Evolutionary conservation across 1,139 yeast genomes (phyloP).

Genomic region (Kluyveromyces marxianus): DNA sequence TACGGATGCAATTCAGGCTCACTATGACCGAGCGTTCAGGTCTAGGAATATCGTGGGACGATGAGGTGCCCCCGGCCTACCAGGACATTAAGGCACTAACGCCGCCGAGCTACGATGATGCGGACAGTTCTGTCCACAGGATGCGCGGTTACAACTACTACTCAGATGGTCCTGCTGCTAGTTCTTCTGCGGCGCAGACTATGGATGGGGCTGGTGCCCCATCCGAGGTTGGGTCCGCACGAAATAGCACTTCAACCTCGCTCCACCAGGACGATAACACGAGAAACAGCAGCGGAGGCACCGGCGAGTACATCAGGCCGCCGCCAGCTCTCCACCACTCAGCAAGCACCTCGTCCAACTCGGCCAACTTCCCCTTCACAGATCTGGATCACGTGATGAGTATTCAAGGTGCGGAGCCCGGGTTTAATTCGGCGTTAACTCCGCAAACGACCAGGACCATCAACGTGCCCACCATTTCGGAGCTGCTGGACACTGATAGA

Average conservation of each 20-base stretch:
- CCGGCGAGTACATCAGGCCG: slow-evolving; percentile 2
- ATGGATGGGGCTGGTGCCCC: too few species aligned
- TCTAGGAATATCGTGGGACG: slow-evolving; percentile 96
- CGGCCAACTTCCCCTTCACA: slow-evolving; percentile 22
- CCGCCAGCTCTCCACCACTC: slow-evolving; percentile 20
- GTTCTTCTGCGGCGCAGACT: too few species aligned
- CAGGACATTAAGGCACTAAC: slow-evolving; percentile 73
- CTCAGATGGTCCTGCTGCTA: too few species aligned
- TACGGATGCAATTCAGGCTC: slow-evolving; percentile 87
- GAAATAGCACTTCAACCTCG: too few species aligned
- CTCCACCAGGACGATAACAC: not conserved
- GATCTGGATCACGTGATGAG: slow-evolving; percentile 24
- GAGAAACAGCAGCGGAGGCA: not conserved
- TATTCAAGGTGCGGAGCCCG: slow-evolving; percentile 27
- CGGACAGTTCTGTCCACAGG: too few species aligned
- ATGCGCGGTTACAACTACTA: too few species aligned
- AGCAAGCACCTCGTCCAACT: slow-evolving; percentile 9
- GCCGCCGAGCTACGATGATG: slow-evolving; percentile 54
- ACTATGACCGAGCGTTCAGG: slow-evolving; percentile 85
- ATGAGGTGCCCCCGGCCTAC: slow-evolving; percentile 96
- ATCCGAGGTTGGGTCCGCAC: too few species aligned
- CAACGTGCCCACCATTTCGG: slow-evolving; percentile 18
- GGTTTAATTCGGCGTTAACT: slow-evolving; percentile 22
- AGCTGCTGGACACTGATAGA: slow-evolving; percentile 25
- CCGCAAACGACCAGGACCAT: slow-evolving; percentile 26